Evolutionary conservation across 2,329 filamentous ascomycete species (phyloP).

Genomic region (Grosmannia clavigera): DNA sequence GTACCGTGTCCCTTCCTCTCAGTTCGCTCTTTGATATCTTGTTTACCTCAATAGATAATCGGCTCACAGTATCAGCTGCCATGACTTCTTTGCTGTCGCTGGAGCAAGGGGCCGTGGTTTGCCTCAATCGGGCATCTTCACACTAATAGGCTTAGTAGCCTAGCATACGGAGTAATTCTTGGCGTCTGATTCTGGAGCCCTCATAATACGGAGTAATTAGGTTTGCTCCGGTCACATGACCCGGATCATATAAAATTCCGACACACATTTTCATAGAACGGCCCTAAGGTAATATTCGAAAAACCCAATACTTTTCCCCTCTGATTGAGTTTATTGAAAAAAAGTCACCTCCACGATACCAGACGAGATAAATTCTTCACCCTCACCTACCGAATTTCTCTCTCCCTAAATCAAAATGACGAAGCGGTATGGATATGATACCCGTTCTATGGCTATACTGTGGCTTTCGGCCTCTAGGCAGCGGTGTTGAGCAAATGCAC

Average conservation of each 20-base stretch:
- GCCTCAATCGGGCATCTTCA: background rate
- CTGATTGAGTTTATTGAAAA: background rate
- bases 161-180: no score
- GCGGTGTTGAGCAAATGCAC: background rate
- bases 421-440: slow-evolving; percentile 40
- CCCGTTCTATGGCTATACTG: no score
- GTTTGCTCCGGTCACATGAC: slow-evolving; percentile 4
- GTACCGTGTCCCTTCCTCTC: background rate
- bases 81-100: no score
- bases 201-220: background rate
- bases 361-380: slow-evolving; percentile 5
- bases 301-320: slow-evolving; percentile 1
- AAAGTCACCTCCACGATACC: background rate
- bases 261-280: background rate
- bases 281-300: slow-evolving; percentile 2
- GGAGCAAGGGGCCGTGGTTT: background rate
- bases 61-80: no score
- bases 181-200: background rate
- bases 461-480: background rate
- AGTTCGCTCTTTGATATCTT: background rate
- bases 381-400: slow-evolving; percentile 5
- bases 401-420: slow-evolving; percentile 54
- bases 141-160: background rate
- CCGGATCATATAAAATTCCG: slow-evolving; percentile 9
- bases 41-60: background rate